A percentile compares a stretch with the other conserved stretches of the same genome.
These are phyloP conservation scores for Penicillium arizonense DNA, from an alignment of 495 filamentous ascomycete genomes.

Conservation along the genomic window DNA sequence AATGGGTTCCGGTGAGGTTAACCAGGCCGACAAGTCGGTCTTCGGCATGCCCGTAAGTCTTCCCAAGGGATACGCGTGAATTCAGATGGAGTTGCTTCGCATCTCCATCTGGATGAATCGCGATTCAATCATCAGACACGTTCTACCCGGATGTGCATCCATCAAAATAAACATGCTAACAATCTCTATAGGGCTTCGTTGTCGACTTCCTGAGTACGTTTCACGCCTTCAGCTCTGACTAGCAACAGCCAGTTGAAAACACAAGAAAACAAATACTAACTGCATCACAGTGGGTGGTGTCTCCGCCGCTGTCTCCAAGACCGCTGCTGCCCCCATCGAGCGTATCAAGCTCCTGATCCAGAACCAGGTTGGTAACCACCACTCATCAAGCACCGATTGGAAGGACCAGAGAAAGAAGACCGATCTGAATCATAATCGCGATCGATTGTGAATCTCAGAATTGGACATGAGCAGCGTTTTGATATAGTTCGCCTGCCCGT, in stretches of 20 bases:
- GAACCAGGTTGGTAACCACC: constrained; percentile 76
- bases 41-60: constrained; percentile 78
- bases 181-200: constrained; percentile 56
- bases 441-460: not conserved
- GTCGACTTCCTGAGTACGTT: constrained; percentile 98
- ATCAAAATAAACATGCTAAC: constrained; percentile 26
- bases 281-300: constrained; percentile 88
- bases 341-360: constrained; percentile 99
- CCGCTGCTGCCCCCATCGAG: constrained; percentile 99
- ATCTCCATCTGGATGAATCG: constrained; percentile 2
- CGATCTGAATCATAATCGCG: not conserved
- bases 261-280: constrained; percentile 27
- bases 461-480: not conserved
- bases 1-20: constrained; percentile 51
- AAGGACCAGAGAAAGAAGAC: not conserved
- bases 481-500: not conserved
- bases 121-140: not conserved
- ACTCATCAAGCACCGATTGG: not conserved
- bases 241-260: constrained; percentile 1
- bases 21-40: constrained; percentile 69
- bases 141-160: not conserved
- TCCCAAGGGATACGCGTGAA: constrained; percentile 1
- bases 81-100: not conserved
- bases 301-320: constrained; percentile 99
- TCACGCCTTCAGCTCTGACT: constrained; percentile 7